Evolutionary conservation across 495 filamentous ascomycete species (phyloP).

Genomic region (Parathielavia hyrcaniae): DNA sequence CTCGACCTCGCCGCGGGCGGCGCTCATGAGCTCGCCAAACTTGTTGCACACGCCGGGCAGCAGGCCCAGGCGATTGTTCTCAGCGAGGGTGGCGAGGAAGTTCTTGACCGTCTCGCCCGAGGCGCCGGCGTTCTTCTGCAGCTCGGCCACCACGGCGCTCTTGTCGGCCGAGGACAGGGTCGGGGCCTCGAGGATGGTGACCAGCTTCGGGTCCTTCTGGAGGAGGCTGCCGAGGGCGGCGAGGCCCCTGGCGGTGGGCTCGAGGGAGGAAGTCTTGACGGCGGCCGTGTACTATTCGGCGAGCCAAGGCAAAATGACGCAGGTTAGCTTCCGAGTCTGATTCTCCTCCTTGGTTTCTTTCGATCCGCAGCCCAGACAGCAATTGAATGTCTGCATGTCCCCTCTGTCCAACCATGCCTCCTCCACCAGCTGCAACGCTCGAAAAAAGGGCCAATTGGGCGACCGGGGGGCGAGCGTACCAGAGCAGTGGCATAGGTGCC

Average conservation of each 20-base stretch:
- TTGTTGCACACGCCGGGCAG: slow-evolving; percentile 78
- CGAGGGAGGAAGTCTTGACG: slow-evolving; percentile 77
- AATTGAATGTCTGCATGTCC: background rate
- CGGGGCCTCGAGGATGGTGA: slow-evolving; percentile 66
- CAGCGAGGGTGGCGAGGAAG: slow-evolving; percentile 80
- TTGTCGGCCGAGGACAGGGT: slow-evolving; percentile 74
- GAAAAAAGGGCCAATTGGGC: slow-evolving; percentile 16
- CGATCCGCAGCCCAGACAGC: background rate
- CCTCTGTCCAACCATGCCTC: background rate
- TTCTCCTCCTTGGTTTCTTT: background rate
- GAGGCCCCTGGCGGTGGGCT: slow-evolving; percentile 71
- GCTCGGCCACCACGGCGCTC: slow-evolving; percentile 71
- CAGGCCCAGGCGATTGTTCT: slow-evolving; percentile 89
- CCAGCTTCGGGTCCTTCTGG: slow-evolving; percentile 74
- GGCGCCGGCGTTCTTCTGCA: slow-evolving; percentile 67
- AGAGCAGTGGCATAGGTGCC: slow-evolving; percentile 97
- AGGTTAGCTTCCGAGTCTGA: slow-evolving; percentile 16
- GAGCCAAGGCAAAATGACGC: slow-evolving; percentile 33
- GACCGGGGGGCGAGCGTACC: slow-evolving; percentile 53
- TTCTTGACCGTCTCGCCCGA: slow-evolving; percentile 82
- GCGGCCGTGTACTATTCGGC: slow-evolving; percentile 79
- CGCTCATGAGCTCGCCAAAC: slow-evolving; percentile 80
- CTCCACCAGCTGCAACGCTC: background rate
- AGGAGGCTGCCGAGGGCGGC: slow-evolving; percentile 61
- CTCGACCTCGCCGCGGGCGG: slow-evolving; percentile 87